These are phyloP conservation scores for Calonectria pteridis DNA, from an alignment of 2,329 filamentous ascomycete genomes.

Conservation along the genomic window DNA sequence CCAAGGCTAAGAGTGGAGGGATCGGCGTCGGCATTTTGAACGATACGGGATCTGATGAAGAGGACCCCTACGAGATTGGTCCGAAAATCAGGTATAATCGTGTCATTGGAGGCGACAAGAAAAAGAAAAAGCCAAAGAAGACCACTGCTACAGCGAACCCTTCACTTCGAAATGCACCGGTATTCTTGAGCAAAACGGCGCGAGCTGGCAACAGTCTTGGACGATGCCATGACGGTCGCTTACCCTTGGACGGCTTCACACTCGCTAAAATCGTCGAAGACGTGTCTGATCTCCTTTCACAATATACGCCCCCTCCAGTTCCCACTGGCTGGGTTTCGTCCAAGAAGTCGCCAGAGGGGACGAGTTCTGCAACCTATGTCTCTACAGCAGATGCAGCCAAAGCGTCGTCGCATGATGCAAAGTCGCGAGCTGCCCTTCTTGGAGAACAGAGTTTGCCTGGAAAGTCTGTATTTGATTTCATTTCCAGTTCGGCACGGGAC, in stretches of 20 bases:
- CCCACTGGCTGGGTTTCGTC: slow-evolving; percentile 81
- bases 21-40: slow-evolving; percentile 93
- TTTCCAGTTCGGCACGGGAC: slow-evolving; percentile 82
- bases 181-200: slow-evolving; percentile 76
- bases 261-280: slow-evolving; percentile 68
- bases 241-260: slow-evolving; percentile 85
- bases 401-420: slow-evolving; percentile 80
- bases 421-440: slow-evolving; percentile 80
- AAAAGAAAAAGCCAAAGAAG: slow-evolving; percentile 76
- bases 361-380: slow-evolving; percentile 56
- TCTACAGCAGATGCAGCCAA: slow-evolving; percentile 85
- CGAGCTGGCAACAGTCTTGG: slow-evolving; percentile 51
- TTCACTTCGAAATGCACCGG: slow-evolving; percentile 73
- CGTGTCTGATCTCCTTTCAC: slow-evolving; percentile 44
- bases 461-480: slow-evolving; percentile 96
- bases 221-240: slow-evolving; percentile 85
- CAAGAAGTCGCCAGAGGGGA: slow-evolving; percentile 51
- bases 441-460: slow-evolving; percentile 84
- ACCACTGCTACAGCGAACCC: slow-evolving; percentile 70
- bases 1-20: slow-evolving; percentile 67
- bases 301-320: slow-evolving; percentile 75
- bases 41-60: slow-evolving; percentile 93
- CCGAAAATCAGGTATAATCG: slow-evolving; percentile 91
- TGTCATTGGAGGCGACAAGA: slow-evolving; percentile 84
- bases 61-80: slow-evolving; percentile 93